Evolutionary conservation across 345 rosid species (phyloP).

Genomic region (Conringia planisiliqua): DNA sequence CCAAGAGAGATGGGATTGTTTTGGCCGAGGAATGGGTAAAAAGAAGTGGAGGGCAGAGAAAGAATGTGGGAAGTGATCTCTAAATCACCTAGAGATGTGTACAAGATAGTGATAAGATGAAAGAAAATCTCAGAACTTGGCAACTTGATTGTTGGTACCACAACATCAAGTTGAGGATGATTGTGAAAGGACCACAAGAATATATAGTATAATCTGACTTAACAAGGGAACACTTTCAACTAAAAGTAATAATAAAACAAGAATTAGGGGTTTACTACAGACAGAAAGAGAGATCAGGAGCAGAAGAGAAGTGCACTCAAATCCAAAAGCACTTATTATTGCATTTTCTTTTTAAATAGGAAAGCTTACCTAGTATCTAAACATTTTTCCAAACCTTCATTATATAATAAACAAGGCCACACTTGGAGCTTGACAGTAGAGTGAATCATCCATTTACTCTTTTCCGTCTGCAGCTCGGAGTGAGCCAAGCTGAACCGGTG

Average conservation of each 20-base stretch:
- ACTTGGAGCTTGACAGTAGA: neutral
- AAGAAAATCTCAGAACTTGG: neutral
- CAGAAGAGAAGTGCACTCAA: neutral
- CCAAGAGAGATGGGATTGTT: neutral
- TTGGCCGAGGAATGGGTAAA: neutral
- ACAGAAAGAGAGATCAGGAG: neutral
- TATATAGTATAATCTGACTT: neutral
- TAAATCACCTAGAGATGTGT: constrained; percentile 1
- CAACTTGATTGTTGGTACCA: constrained; percentile 21
- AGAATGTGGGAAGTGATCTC: constrained; percentile 4
- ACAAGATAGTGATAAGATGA: neutral
- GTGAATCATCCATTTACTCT: constrained; percentile 43
- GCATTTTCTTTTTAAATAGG: neutral
- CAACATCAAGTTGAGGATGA: constrained; percentile 19
- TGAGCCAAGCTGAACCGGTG: constrained; percentile 92
- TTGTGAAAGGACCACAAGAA: constrained; percentile 14
- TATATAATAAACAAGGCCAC: constrained; percentile 2
- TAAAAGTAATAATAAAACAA: constrained; percentile 1
- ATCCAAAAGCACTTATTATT: constrained; percentile 28
- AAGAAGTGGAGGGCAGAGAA: neutral
- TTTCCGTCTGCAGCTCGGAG: constrained; percentile 90
- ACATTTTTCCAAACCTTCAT: constrained; percentile 4
- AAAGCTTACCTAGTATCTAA: constrained; percentile 23
- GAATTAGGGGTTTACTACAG: constrained; percentile 6
- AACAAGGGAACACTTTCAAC: neutral